Percentiles rank a stretch among this genome's conserved stretches.
Conservation (phyloP, 2,329 filamentous ascomycete species). For the Ceratocystiopsis minuta region DNA sequence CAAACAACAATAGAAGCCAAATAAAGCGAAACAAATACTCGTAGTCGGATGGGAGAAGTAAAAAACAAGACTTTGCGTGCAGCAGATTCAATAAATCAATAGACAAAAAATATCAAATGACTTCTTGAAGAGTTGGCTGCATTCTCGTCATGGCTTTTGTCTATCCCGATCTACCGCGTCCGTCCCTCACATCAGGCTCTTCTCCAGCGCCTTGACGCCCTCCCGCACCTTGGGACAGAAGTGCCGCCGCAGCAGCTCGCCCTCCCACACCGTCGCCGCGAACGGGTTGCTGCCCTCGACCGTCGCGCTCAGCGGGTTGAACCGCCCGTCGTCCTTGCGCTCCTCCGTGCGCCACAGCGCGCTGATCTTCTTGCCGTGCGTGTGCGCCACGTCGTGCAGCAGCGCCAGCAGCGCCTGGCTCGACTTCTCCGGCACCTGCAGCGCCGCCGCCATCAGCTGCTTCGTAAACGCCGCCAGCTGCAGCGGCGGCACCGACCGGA, state of each 20-base stretch:
- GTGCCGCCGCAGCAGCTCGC: slow-evolving; percentile 67
- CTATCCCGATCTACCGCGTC: not conserved
- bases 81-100: no score
- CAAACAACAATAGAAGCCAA: no score
- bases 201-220: slow-evolving; percentile 50
- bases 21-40: no score
- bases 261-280: slow-evolving; percentile 82
- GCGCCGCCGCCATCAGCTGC: slow-evolving; percentile 61
- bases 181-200: slow-evolving; percentile 26
- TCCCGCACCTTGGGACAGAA: slow-evolving; percentile 77
- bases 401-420: slow-evolving; percentile 63
- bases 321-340: slow-evolving; percentile 75
- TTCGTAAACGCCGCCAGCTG: slow-evolving; percentile 87
- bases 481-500: slow-evolving; percentile 59
- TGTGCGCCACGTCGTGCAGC: slow-evolving; percentile 59
- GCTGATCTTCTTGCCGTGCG: slow-evolving; percentile 64
- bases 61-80: no score
- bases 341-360: slow-evolving; percentile 93
- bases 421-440: slow-evolving; percentile 86
- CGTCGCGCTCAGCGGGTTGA: slow-evolving; percentile 52
- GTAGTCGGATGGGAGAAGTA: no score
- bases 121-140: not conserved
- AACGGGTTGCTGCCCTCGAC: slow-evolving; percentile 83
- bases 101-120: no score
- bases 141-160: slow-evolving; percentile 1